Percentiles rank a stretch among this genome's conserved stretches.
Evolutionary conservation across 139 green algal genomes (phyloP).

Genomic region (Chlamydomonas asymmetrica): DNA sequence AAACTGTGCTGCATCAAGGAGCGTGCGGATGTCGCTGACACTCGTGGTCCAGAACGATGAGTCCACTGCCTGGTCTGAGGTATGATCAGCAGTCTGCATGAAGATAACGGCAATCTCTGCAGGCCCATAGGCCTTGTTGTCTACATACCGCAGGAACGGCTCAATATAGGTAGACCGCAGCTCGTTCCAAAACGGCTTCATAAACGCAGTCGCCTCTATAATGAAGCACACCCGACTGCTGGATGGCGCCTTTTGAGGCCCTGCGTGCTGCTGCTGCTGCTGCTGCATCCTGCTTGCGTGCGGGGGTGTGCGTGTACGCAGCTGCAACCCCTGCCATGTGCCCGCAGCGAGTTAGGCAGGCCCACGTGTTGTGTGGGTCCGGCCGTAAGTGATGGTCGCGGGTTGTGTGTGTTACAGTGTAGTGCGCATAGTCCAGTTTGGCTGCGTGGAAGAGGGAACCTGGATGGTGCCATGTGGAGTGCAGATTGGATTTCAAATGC

Average conservation of each 20-base stretch:
- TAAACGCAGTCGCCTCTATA: conserved; percentile 21
- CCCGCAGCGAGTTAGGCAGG: no score
- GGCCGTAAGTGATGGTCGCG: no score
- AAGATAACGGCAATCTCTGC: conserved; percentile 25
- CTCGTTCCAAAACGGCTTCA: conserved; percentile 15
- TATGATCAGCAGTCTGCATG: neutral
- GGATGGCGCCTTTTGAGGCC: neutral
- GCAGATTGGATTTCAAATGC: no score
- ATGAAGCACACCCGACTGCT: conserved; percentile 19
- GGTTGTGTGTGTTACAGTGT: no score
- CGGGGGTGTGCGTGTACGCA: no score
- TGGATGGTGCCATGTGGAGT: no score
- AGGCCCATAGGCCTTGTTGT: conserved; percentile 2
- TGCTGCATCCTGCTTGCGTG: no score
- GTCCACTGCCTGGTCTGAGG: conserved; percentile 16
- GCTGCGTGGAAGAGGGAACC: no score
- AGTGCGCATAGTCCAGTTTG: no score
- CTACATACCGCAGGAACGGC: conserved; percentile 23
- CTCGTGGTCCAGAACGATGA: conserved; percentile 12
- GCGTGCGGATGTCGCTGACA: conserved; percentile 16
- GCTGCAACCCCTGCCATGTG: no score
- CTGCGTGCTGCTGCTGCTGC: neutral
- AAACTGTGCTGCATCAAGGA: conserved; percentile 22
- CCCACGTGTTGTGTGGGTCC: no score
- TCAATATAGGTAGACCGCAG: conserved; percentile 17